A percentile compares a stretch with the other conserved stretches of the same genome.
phyloP scores from a whole-genome alignment of 2,329 filamentous ascomycete genomes.

The Trichoderma sp. region DNA sequence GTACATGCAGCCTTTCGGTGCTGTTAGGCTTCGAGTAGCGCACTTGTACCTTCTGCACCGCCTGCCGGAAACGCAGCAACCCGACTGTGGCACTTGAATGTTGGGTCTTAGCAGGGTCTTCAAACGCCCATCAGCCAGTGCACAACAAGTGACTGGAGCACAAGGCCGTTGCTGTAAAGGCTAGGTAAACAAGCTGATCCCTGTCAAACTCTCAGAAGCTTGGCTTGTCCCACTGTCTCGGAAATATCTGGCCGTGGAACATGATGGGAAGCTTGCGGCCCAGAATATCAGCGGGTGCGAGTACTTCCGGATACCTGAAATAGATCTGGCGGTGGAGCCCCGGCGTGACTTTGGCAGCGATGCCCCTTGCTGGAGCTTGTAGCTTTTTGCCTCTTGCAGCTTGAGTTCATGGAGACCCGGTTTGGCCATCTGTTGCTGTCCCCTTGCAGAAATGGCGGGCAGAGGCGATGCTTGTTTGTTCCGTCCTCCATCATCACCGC shows the following conservation, averaged over 20 bases:
- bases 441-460: neutral
- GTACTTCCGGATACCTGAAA: slow-evolving; percentile 20
- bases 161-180: neutral
- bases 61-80: neutral
- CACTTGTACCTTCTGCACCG: neutral
- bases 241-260: neutral
- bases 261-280: neutral
- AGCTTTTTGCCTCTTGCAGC: slow-evolving; percentile 12
- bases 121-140: neutral
- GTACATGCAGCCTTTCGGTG: neutral
- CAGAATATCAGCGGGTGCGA: neutral
- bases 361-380: neutral
- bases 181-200: neutral
- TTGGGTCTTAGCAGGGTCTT: neutral
- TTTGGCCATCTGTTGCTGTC: neutral
- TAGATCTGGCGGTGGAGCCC: slow-evolving; percentile 16
- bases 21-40: slow-evolving; percentile 11
- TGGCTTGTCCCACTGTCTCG: neutral
- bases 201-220: neutral
- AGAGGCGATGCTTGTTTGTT: neutral
- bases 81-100: neutral
- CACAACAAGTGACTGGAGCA: neutral
- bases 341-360: neutral
- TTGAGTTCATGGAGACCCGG: neutral
- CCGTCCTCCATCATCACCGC: slow-evolving; percentile 6